Base-by-base conservation (phyloP, 164 flowering plant genomes). In the Piper betle region DNA sequence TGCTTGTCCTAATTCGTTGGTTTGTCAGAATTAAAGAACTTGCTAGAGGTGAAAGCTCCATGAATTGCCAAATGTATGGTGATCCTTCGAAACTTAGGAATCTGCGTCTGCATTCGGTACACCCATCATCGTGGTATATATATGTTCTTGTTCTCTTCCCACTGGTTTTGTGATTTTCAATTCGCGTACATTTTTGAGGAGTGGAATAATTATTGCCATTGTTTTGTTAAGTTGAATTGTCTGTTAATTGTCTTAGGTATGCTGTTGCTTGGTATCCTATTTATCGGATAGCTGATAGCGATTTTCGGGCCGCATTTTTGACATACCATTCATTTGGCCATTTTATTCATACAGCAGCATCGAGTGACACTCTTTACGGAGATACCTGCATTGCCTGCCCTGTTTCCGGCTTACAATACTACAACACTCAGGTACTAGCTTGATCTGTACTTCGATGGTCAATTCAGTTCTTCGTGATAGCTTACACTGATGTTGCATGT, bases 261-360 rank as follows among this genome's bases (percentile, higher is more conserved):
- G 74, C 91, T 17, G 89, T 88, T 60, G 96, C 96, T 6, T 88
- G 96, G 96, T 88, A 88, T 75, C 96, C 96, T n/a, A 84, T 88
- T 53, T 88, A 88, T 58, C 74, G 83, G 65, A 88, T 88, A 54
- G 91, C 96, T 6, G 85, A 79, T 57, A 88, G 82, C 7, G 77
- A 72, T 48, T 70, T 85, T 3, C 86, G 82, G 60, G 82, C 91
- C 13, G 79, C 91, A 55, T 88, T 88, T 75, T 70, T 88, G 76
- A 88, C 96, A 43, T 85, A 79, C 64, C 96, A 88, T 75, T 85
- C 96, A 57, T 79, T 88, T 16, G 86, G 90, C 40, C 82, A 84
- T 73, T 70, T 81, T 57, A 66, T 71, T 66, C 71, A 19, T 58
- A 69, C 83, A 73, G 62, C 64, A 59, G 20, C 66, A 43, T 52